These are phyloP conservation scores for Pholiota adiposa DNA, from an alignment of 1,284 basidiomycete species.

Conservation along the genomic window DNA sequence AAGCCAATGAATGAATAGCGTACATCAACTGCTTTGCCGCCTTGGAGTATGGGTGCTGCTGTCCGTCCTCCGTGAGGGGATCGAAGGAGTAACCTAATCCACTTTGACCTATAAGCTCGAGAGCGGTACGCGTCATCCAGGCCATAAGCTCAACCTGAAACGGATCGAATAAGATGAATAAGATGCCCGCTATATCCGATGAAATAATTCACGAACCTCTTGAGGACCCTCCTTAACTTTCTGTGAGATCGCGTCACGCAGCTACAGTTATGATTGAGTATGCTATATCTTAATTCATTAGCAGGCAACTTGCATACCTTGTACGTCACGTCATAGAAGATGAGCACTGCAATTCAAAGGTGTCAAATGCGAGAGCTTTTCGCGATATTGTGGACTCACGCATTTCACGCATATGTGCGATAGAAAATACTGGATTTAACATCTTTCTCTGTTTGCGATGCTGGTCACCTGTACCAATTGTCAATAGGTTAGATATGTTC, in stretches of 20 bases:
- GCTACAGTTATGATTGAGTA: constrained; percentile 13
- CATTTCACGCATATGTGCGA: constrained; percentile 37
- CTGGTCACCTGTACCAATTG: constrained; percentile 27
- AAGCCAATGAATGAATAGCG: background rate
- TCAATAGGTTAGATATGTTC: background rate
- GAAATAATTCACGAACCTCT: constrained; percentile 22
- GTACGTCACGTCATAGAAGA: constrained; percentile 33
- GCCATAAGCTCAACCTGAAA: constrained; percentile 31
- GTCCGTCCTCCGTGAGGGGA: constrained; percentile 25
- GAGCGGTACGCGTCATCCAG: constrained; percentile 35
- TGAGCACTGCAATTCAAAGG: constrained; percentile 28
- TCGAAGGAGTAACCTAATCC: constrained; percentile 38
- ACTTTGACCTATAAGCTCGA: constrained; percentile 36
- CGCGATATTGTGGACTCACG: constrained; percentile 18
- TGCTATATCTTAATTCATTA: too few relatives aligned
- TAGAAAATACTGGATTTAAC: constrained; percentile 39
- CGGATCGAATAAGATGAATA: background rate
- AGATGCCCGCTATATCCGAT: too few relatives aligned
- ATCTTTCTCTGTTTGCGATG: constrained; percentile 36
- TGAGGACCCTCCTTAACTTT: constrained; percentile 27
- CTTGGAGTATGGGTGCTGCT: constrained; percentile 27
- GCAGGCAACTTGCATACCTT: constrained; percentile 21
- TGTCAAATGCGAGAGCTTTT: background rate
- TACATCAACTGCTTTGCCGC: constrained; percentile 29
- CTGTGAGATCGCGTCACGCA: constrained; percentile 22